Base-by-base conservation (phyloP, 1,284 basidiomycete species). In the Peniophora sp. region DNA sequence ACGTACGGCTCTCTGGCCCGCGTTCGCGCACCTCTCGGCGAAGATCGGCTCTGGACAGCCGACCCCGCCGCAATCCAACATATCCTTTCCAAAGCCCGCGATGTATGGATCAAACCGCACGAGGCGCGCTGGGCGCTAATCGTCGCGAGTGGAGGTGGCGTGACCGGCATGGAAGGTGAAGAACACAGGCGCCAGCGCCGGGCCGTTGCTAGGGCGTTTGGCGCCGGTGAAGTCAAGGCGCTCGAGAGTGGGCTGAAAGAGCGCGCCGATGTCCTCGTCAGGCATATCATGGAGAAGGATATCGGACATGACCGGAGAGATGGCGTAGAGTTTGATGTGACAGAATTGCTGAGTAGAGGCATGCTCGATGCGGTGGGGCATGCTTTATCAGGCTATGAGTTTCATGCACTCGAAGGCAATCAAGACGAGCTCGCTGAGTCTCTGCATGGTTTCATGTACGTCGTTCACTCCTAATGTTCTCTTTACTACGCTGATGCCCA, bases 191-290 rank as follows among this genome's bases (percentile, higher is more conserved):
- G 72, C 43, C 72, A 75, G 23, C 56, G 71, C 48, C 75, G 66
- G 52, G 62, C 72, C 8, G 65, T 77, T 61, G 62, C 68, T 22
- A 72, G 71, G 1, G 74, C 68, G 6, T 77, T 76, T 48, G 68
- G 71, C 1, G 52, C 62, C 5, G 70, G 72, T 0, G 76, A 79
- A 54, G 68, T 72, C 3, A 76, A 71, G 52, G 68, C 72, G 2
- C 73, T 76, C 44, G 64, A 78, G 1, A 72, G 76, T 11, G 69
- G 76, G 22, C 79, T 80, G 61, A 67, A 65, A 39, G 68, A 71
- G 52, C 66, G 70, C 48, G 73, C 70, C 11, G 27, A 32, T 5
- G 12, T 6, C 6, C 27, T 32, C 12, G 27, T 32, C 6, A 32
- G 6, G 27, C 27, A 32, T 32, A 32, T 32, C 5, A 32, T 32